Evolutionary conservation across 116 monocot species (phyloP).

Genomic region (Thalassia testudinum): DNA sequence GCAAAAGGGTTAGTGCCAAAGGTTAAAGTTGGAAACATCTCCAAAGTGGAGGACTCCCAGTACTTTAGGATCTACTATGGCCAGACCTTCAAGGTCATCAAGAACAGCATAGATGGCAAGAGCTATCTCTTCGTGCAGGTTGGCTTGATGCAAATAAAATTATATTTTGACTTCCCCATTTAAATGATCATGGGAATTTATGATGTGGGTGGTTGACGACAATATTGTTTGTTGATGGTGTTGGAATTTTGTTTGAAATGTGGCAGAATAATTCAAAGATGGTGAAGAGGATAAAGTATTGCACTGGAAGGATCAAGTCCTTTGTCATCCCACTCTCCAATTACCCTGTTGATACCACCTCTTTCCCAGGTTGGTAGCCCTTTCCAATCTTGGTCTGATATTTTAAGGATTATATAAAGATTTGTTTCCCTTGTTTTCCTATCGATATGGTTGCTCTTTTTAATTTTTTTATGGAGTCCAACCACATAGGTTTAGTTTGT

Average conservation of each 20-base stretch:
- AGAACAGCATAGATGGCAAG: conserved; percentile 82
- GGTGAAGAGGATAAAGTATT: conserved; percentile 76
- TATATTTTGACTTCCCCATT: too few relatives aligned
- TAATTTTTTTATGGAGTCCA: too few relatives aligned
- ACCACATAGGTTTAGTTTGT: too few relatives aligned
- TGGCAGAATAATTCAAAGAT: conserved; percentile 70
- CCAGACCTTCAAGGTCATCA: conserved; percentile 95
- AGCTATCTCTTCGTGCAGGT: conserved; percentile 98
- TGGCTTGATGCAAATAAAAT: background rate
- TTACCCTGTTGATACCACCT: conserved; percentile 59
- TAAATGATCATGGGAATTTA: too few relatives aligned
- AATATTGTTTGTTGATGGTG: too few relatives aligned
- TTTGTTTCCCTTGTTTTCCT: background rate
- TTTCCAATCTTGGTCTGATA: background rate
- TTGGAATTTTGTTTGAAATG: too few relatives aligned
- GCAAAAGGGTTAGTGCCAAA: conserved; percentile 15
- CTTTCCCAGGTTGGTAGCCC: conserved; percentile 14
- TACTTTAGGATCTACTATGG: conserved; percentile 89
- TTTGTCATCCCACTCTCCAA: conserved; percentile 84
- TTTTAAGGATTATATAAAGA: too few relatives aligned
- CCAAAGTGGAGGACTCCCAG: conserved; percentile 59
- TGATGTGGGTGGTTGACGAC: too few relatives aligned
- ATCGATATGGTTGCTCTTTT: too few relatives aligned
- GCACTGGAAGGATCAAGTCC: conserved; percentile 93
- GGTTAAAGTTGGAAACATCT: conserved; percentile 28